These are phyloP conservation scores for Cokeromyces recurvatus DNA, from an alignment of 371 early-diverging fungal species.

Conservation along the genomic window DNA sequence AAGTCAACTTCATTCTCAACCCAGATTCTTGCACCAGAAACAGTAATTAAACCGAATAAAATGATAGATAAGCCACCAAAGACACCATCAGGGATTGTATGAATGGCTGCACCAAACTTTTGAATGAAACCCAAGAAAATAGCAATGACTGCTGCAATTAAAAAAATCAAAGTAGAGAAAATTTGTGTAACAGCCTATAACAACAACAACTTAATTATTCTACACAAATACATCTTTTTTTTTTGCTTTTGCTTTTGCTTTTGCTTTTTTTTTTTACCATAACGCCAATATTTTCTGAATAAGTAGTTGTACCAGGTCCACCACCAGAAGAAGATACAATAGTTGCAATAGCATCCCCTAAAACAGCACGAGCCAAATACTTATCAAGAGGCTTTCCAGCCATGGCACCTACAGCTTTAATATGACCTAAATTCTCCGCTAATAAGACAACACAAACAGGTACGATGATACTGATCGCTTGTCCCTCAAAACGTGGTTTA, in stretches of 20 bases:
- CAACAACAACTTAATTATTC: background rate
- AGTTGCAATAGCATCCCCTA: conserved; percentile 56
- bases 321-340: conserved; percentile 49
- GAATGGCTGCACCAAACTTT: conserved; percentile 56
- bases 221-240: background rate
- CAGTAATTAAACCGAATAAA: conserved; percentile 51
- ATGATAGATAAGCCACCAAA: conserved; percentile 56
- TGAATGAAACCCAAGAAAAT: conserved; percentile 54
- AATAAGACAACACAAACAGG: conserved; percentile 50
- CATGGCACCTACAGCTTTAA: conserved; percentile 54
- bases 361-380: conserved; percentile 48
- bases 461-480: conserved; percentile 50
- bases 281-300: conserved; percentile 55
- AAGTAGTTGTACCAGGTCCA: conserved; percentile 52
- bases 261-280: conserved; percentile 23
- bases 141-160: conserved; percentile 50
- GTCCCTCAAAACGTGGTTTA: conserved; percentile 34
- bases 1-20: conserved; percentile 53
- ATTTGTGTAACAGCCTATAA: conserved; percentile 44
- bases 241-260: no score
- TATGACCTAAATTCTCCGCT: conserved; percentile 58
- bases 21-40: conserved; percentile 61
- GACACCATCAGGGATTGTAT: conserved; percentile 53
- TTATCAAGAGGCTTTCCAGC: conserved; percentile 40
- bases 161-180: conserved; percentile 51